phyloP scores from a whole-genome alignment of 495 filamentous ascomycete species.

The Hyaloscypha variabilis region DNA sequence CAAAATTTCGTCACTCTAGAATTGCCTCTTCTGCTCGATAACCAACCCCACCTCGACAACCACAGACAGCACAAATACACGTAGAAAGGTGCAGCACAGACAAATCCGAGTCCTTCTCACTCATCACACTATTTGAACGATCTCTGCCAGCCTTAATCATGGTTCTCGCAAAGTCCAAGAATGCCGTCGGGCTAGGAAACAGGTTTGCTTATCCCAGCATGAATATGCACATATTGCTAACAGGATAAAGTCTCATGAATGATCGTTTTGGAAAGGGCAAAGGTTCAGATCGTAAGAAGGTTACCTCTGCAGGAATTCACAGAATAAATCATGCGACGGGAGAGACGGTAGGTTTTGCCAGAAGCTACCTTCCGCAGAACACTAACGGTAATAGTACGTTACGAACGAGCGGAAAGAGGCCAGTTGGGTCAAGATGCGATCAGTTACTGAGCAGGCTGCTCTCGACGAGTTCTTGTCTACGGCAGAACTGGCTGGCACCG shows the following conservation, averaged over 20 bases:
- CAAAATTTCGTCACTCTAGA: constrained; percentile 26
- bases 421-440: constrained; percentile 94
- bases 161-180: constrained; percentile 95
- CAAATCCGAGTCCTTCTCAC: background rate
- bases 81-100: background rate
- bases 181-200: constrained; percentile 87
- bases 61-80: constrained; percentile 10
- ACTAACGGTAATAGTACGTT: constrained; percentile 52
- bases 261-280: constrained; percentile 72
- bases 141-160: constrained; percentile 48
- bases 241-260: constrained; percentile 38
- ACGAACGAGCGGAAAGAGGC: constrained; percentile 77
- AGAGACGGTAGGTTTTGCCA: constrained; percentile 40
- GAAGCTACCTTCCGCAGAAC: background rate
- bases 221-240: background rate
- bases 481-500: constrained; percentile 87
- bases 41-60: constrained; percentile 16
- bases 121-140: background rate
- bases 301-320: constrained; percentile 52
- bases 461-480: constrained; percentile 70
- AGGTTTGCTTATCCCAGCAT: constrained; percentile 34
- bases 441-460: constrained; percentile 94
- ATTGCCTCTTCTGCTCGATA: constrained; percentile 23
- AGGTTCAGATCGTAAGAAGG: constrained; percentile 68
- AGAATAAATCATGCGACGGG: constrained; percentile 63